phyloP scores from a whole-genome alignment of 2,329 filamentous ascomycete species.

The Aphanoascus verrucosus region DNA sequence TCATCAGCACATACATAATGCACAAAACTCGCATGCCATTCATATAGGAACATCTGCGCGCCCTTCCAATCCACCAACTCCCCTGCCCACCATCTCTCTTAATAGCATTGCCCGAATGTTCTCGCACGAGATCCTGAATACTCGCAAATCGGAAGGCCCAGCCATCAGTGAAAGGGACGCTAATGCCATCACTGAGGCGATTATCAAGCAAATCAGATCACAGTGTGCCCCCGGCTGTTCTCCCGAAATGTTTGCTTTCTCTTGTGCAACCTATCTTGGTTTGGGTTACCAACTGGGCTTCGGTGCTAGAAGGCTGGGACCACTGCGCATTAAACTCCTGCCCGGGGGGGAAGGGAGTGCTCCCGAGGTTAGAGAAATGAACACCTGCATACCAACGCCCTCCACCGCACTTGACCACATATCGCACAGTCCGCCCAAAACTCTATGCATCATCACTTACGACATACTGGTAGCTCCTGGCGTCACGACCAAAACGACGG shows the following conservation, averaged over 20 bases:
- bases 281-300: constrained; percentile 29
- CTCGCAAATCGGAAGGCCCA: constrained; percentile 22
- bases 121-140: constrained; percentile 25
- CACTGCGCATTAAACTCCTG: constrained; percentile 23
- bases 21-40: background rate
- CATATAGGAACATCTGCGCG: background rate
- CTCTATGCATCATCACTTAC: constrained; percentile 1
- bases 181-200: constrained; percentile 23
- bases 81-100: constrained; percentile 18
- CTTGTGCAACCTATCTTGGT: constrained; percentile 30
- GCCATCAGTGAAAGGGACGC: constrained; percentile 26
- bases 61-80: background rate
- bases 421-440: background rate
- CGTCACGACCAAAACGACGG: constrained; percentile 1
- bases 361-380: background rate
- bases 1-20: background rate
- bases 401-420: constrained; percentile 1
- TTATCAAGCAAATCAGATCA: constrained; percentile 24
- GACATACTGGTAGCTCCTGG: constrained; percentile 1
- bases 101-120: constrained; percentile 27
- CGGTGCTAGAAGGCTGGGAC: constrained; percentile 18
- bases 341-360: background rate
- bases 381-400: background rate
- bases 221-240: constrained; percentile 23
- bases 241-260: constrained; percentile 18